Percentiles rank a stretch among this genome's conserved stretches.
Conservation (phyloP, 306 rosid genomes). For the Vigna unguiculata region DNA sequence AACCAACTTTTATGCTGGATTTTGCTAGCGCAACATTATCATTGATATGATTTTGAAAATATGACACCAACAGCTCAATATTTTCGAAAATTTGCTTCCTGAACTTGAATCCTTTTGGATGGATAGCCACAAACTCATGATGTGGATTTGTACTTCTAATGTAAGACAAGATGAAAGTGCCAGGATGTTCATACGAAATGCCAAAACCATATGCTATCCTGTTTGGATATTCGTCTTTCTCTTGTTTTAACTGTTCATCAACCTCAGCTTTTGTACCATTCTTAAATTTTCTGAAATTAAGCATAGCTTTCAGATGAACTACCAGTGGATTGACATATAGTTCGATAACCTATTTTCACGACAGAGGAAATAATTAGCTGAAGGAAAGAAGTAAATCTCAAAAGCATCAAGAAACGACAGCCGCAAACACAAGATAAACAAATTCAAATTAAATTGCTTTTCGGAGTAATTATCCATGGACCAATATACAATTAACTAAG, state of each 20-base stretch:
- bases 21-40: slow-evolving; percentile 43
- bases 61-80: slow-evolving; percentile 49
- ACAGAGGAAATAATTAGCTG: slow-evolving; percentile 18
- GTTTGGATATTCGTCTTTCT: slow-evolving; percentile 55
- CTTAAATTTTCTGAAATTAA: slow-evolving; percentile 54
- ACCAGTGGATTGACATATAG: slow-evolving; percentile 54
- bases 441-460: slow-evolving; percentile 24
- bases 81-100: slow-evolving; percentile 57
- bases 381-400: slow-evolving; percentile 34
- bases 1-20: slow-evolving; percentile 21
- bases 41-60: slow-evolving; percentile 58
- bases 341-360: slow-evolving; percentile 48
- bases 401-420: slow-evolving; percentile 3
- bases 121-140: slow-evolving; percentile 57
- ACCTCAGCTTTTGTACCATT: slow-evolving; percentile 57
- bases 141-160: slow-evolving; percentile 52
- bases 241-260: slow-evolving; percentile 48
- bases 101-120: slow-evolving; percentile 59
- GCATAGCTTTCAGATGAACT: slow-evolving; percentile 50
- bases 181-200: slow-evolving; percentile 59
- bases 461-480: slow-evolving; percentile 23
- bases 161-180: slow-evolving; percentile 56
- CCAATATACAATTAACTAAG: not conserved
- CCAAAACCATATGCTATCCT: slow-evolving; percentile 56
- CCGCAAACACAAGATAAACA: slow-evolving; percentile 29